Evolutionary conservation across 208 protist genomes (phyloP).

Genomic region (Trypanosoma lewisi): DNA sequence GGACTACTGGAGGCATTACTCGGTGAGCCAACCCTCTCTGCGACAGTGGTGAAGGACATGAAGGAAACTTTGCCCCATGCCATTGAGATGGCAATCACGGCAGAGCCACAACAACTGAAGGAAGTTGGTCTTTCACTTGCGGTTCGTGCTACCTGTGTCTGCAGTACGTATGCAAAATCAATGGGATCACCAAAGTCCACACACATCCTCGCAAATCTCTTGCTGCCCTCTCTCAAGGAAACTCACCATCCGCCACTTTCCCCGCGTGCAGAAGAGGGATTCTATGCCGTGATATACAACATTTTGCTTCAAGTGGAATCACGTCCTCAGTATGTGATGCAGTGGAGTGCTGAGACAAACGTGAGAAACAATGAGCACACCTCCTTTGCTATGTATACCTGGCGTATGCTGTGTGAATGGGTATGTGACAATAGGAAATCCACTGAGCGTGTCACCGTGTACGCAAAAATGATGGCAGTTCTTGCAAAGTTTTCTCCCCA

Average conservation of each 20-base stretch:
- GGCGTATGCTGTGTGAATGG: slow-evolving; percentile 11
- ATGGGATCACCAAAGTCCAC: slow-evolving; percentile 19
- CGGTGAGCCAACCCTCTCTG: background rate
- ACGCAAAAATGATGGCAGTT: slow-evolving; percentile 28
- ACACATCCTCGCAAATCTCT: background rate
- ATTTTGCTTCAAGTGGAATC: slow-evolving; percentile 20
- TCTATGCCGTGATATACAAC: slow-evolving; percentile 28
- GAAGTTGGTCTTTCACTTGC: slow-evolving; percentile 23
- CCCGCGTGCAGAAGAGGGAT: slow-evolving; percentile 15
- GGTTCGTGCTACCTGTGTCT: slow-evolving; percentile 18
- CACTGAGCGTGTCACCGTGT: background rate
- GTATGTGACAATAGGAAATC: background rate
- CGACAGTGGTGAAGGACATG: background rate
- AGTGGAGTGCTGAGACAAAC: slow-evolving; percentile 10
- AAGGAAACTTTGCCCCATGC: background rate
- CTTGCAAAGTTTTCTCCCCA: slow-evolving; percentile 24
- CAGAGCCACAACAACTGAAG: slow-evolving; percentile 6
- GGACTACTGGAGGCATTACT: slow-evolving; percentile 17
- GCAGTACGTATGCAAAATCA: slow-evolving; percentile 12
- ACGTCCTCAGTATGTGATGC: slow-evolving; percentile 13
- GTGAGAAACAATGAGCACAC: background rate
- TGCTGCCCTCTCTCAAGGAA: background rate
- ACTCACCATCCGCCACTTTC: background rate
- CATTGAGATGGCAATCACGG: slow-evolving; percentile 4
- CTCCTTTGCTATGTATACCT: slow-evolving; percentile 12